These are phyloP conservation scores for Ceratocystis destructans DNA, from an alignment of 2,329 filamentous ascomycete species.

Conservation along the genomic window DNA sequence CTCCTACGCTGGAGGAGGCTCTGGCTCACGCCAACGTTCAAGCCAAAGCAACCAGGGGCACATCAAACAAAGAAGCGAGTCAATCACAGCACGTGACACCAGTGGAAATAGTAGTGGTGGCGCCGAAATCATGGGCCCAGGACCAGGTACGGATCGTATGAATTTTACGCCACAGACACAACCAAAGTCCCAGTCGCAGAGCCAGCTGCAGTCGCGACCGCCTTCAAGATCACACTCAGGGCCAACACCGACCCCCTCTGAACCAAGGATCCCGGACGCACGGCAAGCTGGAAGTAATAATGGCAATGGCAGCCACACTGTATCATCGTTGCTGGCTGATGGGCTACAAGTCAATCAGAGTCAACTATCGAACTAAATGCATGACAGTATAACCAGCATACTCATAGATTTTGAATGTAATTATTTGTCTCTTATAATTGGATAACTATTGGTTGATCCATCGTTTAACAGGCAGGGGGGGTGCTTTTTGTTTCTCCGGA, in stretches of 20 bases:
- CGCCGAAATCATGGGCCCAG: constrained; percentile 2
- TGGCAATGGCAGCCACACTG: constrained; percentile 26
- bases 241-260: not conserved
- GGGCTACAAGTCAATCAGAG: constrained; percentile 24
- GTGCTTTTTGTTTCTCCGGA: not conserved
- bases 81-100: not conserved
- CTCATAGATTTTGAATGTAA: constrained; percentile 1
- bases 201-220: not conserved
- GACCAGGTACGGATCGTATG: not conserved
- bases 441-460: not conserved
- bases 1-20: constrained; percentile 30
- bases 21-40: constrained; percentile 39
- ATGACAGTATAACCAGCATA: not conserved
- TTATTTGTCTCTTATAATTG: not conserved
- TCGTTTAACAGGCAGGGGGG: not conserved
- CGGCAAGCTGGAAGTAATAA: constrained; percentile 12
- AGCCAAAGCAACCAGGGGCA: constrained; percentile 49
- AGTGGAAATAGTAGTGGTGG: not conserved
- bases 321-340: constrained; percentile 33
- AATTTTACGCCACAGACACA: constrained; percentile 11
- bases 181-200: not conserved
- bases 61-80: constrained; percentile 4
- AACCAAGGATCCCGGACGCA: not conserved
- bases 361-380: not conserved
- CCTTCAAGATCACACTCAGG: constrained; percentile 1